Base-by-base conservation (phyloP, 805 yeast species). In the Vanderwaltozyma verrucispora region DNA sequence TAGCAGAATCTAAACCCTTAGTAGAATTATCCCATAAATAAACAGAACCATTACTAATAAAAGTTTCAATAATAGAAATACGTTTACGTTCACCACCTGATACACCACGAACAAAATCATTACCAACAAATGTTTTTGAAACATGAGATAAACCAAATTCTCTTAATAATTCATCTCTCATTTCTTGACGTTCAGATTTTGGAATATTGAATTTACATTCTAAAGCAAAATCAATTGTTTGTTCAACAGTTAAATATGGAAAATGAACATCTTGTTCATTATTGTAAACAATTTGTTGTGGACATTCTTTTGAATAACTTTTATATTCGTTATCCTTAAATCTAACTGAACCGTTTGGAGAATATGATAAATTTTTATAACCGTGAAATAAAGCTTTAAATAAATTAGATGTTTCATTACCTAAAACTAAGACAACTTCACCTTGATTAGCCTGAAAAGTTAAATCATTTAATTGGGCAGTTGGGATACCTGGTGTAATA, bases 61-160 rank as follows among this genome's bases (percentile, higher is more conserved):
- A 63, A 6, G 67, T 77, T 50, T 75, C 81, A 18, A 78, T 78
- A 55, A 75, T 74, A 14, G 78, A 72, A 16, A 75, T 77, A 62
- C 81, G 67, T 56, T 74, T 75, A 51, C 80, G 65, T 56, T 75
- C 80, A 65, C 81, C 80, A 56, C 80, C 81, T 23, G 80, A 74
- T 36, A 75, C 75, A 60, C 81, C 81, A 60, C 80, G 68, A 26
- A 75, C 65, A 41, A 64, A 74, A 46, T 75, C 80, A 50, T 75
- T 69, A 57, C 83, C 83, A 32, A 76, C 81, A 43, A 69, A 71
- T 27, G 80, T 74, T 46, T 75, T 58, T 39, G 67, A 59, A 8
- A 78, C 75, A 50, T 74, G 79, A 14, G 70, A 62, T 41, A 69
- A 59, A 35, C 74, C 75, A 35, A 54, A 46, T 30, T 68, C 37